These are phyloP conservation scores for Nymphaea colorata DNA, from an alignment of 164 flowering plant genomes.

Conservation along the genomic window DNA sequence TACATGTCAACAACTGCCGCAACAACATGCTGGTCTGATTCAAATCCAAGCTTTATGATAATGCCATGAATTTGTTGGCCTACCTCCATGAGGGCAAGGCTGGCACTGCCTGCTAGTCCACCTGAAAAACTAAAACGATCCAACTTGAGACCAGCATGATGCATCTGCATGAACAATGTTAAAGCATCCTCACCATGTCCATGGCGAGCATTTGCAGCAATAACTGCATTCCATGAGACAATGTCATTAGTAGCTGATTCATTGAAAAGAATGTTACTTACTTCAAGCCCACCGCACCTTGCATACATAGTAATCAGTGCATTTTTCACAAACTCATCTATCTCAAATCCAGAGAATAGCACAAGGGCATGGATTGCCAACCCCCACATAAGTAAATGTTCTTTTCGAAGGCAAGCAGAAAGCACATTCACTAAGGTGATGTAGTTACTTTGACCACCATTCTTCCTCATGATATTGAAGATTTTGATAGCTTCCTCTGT, in stretches of 20 bases:
- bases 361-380: conserved; percentile 55
- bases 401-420: conserved; percentile 33
- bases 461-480: conserved; percentile 46
- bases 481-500: conserved; percentile 28
- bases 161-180: conserved; percentile 41
- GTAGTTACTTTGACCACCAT: conserved; percentile 28
- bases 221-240: conserved; percentile 62
- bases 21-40: conserved; percentile 33
- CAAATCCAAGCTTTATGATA: conserved; percentile 49
- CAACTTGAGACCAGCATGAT: conserved; percentile 25
- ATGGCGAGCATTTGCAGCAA: conserved; percentile 63
- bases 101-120: conserved; percentile 50
- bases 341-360: conserved; percentile 39
- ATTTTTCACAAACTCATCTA: conserved; percentile 50
- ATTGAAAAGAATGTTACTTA: conserved; percentile 40
- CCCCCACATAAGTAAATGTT: conserved; percentile 33
- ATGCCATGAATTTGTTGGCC: conserved; percentile 60
- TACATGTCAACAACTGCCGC: conserved; percentile 79
- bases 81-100: conserved; percentile 49
- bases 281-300: conserved; percentile 51
- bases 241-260: conserved; percentile 22
- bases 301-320: conserved; percentile 81
- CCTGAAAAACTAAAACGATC: conserved; percentile 71
- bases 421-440: conserved; percentile 57
- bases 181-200: conserved; percentile 59